These are phyloP conservation scores for Nitzschia sp. DNA, from an alignment of 108 stramenopile species.

Conservation along the genomic window DNA sequence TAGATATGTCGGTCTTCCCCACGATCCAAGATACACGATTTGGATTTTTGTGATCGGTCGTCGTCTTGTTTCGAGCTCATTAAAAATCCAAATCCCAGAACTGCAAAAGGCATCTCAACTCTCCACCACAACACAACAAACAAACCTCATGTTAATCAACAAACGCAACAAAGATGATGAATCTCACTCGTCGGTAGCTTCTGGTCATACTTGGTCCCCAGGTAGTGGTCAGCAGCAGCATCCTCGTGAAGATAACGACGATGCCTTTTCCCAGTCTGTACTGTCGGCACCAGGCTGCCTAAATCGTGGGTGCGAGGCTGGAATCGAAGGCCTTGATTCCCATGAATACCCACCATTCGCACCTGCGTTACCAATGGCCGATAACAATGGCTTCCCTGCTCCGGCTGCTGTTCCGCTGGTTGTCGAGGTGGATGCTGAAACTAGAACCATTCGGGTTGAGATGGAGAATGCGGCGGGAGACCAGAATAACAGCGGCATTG, in stretches of 20 bases:
- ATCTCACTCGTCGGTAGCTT: background rate
- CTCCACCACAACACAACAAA: background rate
- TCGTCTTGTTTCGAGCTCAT: too few species aligned
- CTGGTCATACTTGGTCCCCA: background rate
- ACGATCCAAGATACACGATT: too few species aligned
- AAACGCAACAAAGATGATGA: background rate
- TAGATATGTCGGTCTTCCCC: too few species aligned
- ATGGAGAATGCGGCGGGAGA: background rate
- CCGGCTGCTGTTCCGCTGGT: background rate
- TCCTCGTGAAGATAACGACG: too few species aligned
- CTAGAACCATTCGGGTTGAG: slow-evolving; percentile 9
- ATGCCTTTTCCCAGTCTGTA: background rate
- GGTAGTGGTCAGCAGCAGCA: too few species aligned
- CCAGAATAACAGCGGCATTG: background rate
- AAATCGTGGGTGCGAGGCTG: background rate
- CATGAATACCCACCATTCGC: slow-evolving; percentile 6
- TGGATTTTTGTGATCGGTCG: too few species aligned
- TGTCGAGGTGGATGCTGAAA: slow-evolving; percentile 8
- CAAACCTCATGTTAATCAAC: background rate
- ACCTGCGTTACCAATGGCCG: background rate
- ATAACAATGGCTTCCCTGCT: background rate
- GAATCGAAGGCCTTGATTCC: background rate
- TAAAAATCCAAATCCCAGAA: background rate
- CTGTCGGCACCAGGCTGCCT: background rate
- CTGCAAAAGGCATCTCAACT: too few species aligned